These are phyloP conservation scores for Balansia obtecta DNA, from an alignment of 2,329 filamentous ascomycete species.

Conservation along the genomic window DNA sequence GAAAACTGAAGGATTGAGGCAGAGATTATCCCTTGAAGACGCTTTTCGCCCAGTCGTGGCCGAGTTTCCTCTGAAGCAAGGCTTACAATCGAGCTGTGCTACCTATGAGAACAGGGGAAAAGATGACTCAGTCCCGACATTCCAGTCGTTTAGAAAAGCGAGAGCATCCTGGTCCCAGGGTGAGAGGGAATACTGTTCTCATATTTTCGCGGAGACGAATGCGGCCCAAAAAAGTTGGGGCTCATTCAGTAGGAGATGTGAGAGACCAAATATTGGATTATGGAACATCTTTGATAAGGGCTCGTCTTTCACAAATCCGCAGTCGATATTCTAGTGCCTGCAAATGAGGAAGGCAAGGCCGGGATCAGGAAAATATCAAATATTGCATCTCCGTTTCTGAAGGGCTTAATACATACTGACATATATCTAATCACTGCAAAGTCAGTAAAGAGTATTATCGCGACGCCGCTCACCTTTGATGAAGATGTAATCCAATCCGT, in stretches of 20 bases:
- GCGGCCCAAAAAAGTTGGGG: conserved; percentile 1
- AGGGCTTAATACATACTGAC: conserved; percentile 1
- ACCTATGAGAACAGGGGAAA: neutral
- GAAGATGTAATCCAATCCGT: neutral
- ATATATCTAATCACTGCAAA: conserved; percentile 1
- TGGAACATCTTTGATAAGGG: neutral
- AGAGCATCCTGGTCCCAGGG: conserved; percentile 2
- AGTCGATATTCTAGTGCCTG: neutral
- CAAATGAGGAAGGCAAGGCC: neutral
- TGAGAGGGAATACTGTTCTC: neutral
- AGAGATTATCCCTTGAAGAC: conserved; percentile 8
- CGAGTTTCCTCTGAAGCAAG: neutral
- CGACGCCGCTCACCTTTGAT: neutral
- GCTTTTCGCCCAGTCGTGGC: neutral
- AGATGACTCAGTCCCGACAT: neutral
- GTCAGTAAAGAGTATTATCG: neutral
- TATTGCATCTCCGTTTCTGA: neutral
- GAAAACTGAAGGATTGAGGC: conserved; percentile 46
- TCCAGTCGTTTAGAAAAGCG: neutral
- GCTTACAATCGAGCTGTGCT: neutral
- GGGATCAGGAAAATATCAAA: neutral
- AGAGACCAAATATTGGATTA: neutral
- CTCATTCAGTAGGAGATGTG: conserved; percentile 3
- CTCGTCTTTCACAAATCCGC: neutral
- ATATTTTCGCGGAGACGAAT: neutral